Conservation (phyloP, 1,284 basidiomycete genomes). For the Ganoderma sinense region DNA sequence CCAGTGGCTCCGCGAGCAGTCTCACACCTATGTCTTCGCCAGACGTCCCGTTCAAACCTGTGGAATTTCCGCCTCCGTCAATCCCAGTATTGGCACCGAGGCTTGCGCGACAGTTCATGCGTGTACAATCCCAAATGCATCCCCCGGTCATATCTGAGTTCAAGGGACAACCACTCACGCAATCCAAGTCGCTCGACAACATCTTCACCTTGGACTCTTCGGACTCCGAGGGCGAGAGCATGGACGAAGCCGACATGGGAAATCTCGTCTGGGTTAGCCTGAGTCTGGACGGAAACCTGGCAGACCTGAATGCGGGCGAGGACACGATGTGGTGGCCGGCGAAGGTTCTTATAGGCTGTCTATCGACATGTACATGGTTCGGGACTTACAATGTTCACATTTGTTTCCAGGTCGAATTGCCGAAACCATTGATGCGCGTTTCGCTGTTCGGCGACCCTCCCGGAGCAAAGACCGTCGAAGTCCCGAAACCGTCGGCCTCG, state of each 20-base stretch:
- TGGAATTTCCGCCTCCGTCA: slow-evolving; percentile 9
- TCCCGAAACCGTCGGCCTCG: slow-evolving; percentile 31
- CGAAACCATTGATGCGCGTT: slow-evolving; percentile 32
- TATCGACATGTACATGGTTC: slow-evolving; percentile 2
- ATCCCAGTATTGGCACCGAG: slow-evolving; percentile 22
- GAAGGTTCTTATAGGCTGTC: slow-evolving; percentile 35
- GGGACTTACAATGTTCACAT: background rate
- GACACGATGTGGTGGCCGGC: slow-evolving; percentile 49
- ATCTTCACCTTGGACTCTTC: slow-evolving; percentile 24
- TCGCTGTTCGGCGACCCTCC: slow-evolving; percentile 35
- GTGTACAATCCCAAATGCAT: slow-evolving; percentile 22
- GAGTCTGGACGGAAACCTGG: slow-evolving; percentile 34
- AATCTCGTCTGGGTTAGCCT: slow-evolving; percentile 46
- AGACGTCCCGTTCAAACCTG: slow-evolving; percentile 5
- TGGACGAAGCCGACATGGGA: slow-evolving; percentile 30
- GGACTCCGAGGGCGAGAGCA: slow-evolving; percentile 24
- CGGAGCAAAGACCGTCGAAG: slow-evolving; percentile 15
- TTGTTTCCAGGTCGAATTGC: slow-evolving; percentile 22
- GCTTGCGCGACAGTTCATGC: slow-evolving; percentile 29
- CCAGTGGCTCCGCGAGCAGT: slow-evolving; percentile 6
- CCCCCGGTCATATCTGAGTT: background rate
- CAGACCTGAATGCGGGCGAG: slow-evolving; percentile 20
- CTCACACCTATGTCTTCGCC: slow-evolving; percentile 22
- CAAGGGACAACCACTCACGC: slow-evolving; percentile 9
- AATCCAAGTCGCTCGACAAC: slow-evolving; percentile 25